phyloP scores from a whole-genome alignment of 2,329 filamentous ascomycete genomes.

The Diaporthe helianthi region DNA sequence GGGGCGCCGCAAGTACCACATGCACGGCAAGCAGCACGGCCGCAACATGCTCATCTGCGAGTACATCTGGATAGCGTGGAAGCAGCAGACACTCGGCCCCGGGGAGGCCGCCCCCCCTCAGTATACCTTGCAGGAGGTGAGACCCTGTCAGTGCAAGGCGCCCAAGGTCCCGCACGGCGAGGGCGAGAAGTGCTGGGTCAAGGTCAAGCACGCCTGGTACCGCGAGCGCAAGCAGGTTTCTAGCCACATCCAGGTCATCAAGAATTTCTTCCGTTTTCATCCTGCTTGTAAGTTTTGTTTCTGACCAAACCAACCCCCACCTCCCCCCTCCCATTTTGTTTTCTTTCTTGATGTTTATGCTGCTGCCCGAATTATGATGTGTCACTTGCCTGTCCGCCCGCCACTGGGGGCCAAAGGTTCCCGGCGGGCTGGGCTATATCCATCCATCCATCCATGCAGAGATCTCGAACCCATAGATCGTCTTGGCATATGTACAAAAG shows the following conservation, averaged over 20 bases:
- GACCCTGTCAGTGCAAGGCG: slow-evolving; percentile 39
- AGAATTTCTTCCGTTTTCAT: slow-evolving; percentile 69
- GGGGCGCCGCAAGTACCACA: slow-evolving; percentile 71
- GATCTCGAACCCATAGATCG: neutral
- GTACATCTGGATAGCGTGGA: slow-evolving; percentile 67
- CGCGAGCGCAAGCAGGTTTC: slow-evolving; percentile 69
- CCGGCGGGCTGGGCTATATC: neutral
- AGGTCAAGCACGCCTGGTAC: slow-evolving; percentile 33
- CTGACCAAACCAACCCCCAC: no score
- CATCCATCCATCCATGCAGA: no score
- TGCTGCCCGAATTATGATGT: neutral
- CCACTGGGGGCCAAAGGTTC: neutral
- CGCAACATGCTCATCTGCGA: slow-evolving; percentile 75
- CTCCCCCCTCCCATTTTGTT: no score
- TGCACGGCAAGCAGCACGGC: slow-evolving; percentile 68
- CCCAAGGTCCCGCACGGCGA: slow-evolving; percentile 39
- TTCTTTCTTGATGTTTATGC: neutral
- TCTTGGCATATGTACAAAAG: slow-evolving; percentile 3
- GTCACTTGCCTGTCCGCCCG: neutral
- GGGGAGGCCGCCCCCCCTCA: slow-evolving; percentile 48
- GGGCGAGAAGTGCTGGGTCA: slow-evolving; percentile 43
- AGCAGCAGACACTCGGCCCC: slow-evolving; percentile 50
- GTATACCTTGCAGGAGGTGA: slow-evolving; percentile 51
- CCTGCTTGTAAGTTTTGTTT: slow-evolving; percentile 69
- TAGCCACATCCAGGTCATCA: slow-evolving; percentile 74